These are phyloP conservation scores for Holtermanniella nyarrowii DNA, from an alignment of 768 basidiomycete species.

Conservation along the genomic window DNA sequence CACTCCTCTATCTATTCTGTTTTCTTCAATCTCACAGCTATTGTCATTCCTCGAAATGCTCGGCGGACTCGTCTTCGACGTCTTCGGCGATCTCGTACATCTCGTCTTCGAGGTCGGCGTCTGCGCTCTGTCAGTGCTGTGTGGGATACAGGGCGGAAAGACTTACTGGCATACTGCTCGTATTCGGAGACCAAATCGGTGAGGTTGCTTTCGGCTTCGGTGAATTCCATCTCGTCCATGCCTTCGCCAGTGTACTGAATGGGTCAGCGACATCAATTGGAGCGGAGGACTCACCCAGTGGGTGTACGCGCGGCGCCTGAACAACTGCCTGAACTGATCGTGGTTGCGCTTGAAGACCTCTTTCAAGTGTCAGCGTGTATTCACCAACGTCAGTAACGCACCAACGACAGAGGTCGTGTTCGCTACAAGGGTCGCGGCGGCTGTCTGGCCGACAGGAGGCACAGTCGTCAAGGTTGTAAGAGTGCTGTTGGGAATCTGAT, in stretches of 20 bases:
- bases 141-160: not conserved
- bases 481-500: slow-evolving; percentile 29
- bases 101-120: slow-evolving; percentile 23
- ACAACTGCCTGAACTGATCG: slow-evolving; percentile 29
- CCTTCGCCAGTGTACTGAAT: slow-evolving; percentile 29
- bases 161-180: slow-evolving; percentile 29
- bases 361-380: slow-evolving; percentile 1
- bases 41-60: slow-evolving; percentile 1
- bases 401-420: slow-evolving; percentile 34
- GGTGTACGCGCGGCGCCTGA: slow-evolving; percentile 27
- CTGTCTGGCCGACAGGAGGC: slow-evolving; percentile 24
- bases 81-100: slow-evolving; percentile 6
- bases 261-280: not conserved
- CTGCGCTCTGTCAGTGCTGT: not conserved
- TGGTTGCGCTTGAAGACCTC: slow-evolving; percentile 37
- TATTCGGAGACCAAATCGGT: slow-evolving; percentile 33
- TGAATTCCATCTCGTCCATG: slow-evolving; percentile 36
- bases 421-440: slow-evolving; percentile 34
- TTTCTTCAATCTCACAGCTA: no score
- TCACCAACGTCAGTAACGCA: not conserved
- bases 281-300: slow-evolving; percentile 14
- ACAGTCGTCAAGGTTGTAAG: slow-evolving; percentile 31
- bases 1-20: no score
- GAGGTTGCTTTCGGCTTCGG: slow-evolving; percentile 33
- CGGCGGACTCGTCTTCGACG: slow-evolving; percentile 5